Evolutionary conservation across 202 grass and related monocot genomes (phyloP), one percentile per base, ranked within the genome.

Genomic region (Zizania palustris): DNA sequence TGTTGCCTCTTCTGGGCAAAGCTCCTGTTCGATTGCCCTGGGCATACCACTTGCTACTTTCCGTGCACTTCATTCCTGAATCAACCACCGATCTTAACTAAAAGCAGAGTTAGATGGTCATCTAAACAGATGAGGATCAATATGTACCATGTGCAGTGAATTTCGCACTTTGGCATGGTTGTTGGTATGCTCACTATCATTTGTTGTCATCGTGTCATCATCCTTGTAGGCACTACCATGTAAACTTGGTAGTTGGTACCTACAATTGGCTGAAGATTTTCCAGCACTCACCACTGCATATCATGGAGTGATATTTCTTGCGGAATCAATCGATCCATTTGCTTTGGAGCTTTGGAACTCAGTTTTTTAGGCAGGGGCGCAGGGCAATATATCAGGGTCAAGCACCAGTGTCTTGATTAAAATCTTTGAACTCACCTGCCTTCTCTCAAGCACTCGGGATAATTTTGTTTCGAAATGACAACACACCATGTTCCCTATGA

Each of bases 51-150:
- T 44, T 7, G 42, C 40, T 7, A 42, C 40, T 42, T 42, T 6
- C 40, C 40, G 9, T 44, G 42, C 9, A 11, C 9, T 9, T 2
- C 40, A 44, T 9, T 44, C 1, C 42, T 44, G 42, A 44, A 44
- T 44, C 42, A 2, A 44, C 9, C 9, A 44, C 42, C 42, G 42
- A 11, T 44, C 42, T 44, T 44, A 44, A 44, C 14, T 2, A 53
- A 53, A 53, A 18, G 5, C 50, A 3, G 50, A 53, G 61, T 41
- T 62, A 36, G 57, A 15, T 37, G 13, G 65, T 33, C 16, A 0
- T 33, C 20, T 46, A 67, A 45, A 67, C 41, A 69, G 34, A 48
- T 69, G 44, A 48, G 65, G 44, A 35, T 35, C 66, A 35, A 49
- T 69, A 40, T 22, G 18, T 20, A 28, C 7, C 41, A 67, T 45